Percentiles rank a stretch among this genome's conserved stretches.
Evolutionary conservation across 805 yeast species (phyloP).

Genomic region (Sugiyamaella chiloensis): DNA sequence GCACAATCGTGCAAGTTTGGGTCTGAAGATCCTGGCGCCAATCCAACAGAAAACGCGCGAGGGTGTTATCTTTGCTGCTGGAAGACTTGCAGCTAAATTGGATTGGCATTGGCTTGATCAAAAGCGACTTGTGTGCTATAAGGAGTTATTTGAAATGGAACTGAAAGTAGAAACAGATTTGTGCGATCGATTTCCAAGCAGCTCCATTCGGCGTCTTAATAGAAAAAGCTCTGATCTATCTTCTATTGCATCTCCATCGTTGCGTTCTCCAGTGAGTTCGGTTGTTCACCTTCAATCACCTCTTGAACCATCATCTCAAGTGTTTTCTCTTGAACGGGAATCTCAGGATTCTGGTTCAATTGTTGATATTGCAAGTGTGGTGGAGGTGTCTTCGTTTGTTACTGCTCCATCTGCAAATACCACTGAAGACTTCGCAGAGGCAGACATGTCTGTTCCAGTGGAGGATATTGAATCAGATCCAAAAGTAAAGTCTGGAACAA

Average conservation of each 20-base stretch:
- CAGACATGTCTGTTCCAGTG: neutral
- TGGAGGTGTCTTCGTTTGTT: neutral
- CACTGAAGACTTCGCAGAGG: neutral
- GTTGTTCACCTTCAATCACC: neutral
- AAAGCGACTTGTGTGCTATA: constrained; percentile 43
- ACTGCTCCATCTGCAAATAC: neutral
- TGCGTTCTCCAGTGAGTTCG: neutral
- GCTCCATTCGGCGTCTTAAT: neutral
- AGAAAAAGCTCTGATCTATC: neutral
- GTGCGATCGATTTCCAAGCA: constrained; percentile 4
- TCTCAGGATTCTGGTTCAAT: neutral
- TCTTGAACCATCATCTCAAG: neutral
- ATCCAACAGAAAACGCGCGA: constrained; percentile 53
- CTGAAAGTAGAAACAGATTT: constrained; percentile 21
- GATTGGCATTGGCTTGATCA: constrained; percentile 59
- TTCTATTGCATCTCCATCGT: neutral
- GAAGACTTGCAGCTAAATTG: constrained; percentile 48
- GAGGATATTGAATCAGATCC: neutral
- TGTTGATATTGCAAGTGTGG: neutral
- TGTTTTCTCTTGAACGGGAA: neutral
- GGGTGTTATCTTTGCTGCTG: constrained; percentile 42
- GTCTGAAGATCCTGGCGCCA: constrained; percentile 52
- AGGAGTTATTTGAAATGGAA: constrained; percentile 36
- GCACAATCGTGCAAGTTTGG: constrained; percentile 36
- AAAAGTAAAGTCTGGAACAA: neutral